Conservation (phyloP, 2,329 filamentous ascomycete genomes). For the Annulohypoxylon truncatum region DNA sequence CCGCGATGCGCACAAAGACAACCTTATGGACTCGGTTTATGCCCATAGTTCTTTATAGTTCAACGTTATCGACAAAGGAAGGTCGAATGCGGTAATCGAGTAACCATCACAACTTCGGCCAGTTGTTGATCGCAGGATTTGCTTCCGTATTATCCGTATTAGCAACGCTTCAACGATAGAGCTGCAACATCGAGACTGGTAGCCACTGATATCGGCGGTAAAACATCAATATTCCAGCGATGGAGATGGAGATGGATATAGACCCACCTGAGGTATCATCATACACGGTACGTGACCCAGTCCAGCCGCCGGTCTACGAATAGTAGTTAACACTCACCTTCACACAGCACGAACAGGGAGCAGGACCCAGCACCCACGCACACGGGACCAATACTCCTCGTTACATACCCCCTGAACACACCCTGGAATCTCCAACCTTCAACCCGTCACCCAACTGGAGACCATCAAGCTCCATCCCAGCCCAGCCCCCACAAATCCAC, state of each 20-base stretch:
- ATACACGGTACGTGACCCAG: background rate
- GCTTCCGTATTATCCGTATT: background rate
- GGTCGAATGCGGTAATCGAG: constrained; percentile 14
- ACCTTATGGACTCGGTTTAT: background rate
- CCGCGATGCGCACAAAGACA: background rate
- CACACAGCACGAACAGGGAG: background rate
- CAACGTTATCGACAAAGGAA: constrained; percentile 13
- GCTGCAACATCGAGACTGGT: background rate
- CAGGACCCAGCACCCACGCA: background rate
- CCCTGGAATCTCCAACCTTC: no score
- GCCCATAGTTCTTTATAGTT: background rate
- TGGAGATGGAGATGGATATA: background rate
- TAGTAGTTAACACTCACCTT: no score
- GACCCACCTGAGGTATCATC: background rate
- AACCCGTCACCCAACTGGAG: no score
- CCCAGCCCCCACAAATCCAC: background rate
- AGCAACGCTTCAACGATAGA: background rate
- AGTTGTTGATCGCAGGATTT: background rate
- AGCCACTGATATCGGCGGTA: background rate
- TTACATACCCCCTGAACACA: no score
- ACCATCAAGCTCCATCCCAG: no score
- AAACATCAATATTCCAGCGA: background rate
- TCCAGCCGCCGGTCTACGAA: no score
- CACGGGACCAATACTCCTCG: background rate
- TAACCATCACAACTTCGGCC: background rate